Conservation (phyloP, 305 asterid genomes). For the Striga hermonthica region DNA sequence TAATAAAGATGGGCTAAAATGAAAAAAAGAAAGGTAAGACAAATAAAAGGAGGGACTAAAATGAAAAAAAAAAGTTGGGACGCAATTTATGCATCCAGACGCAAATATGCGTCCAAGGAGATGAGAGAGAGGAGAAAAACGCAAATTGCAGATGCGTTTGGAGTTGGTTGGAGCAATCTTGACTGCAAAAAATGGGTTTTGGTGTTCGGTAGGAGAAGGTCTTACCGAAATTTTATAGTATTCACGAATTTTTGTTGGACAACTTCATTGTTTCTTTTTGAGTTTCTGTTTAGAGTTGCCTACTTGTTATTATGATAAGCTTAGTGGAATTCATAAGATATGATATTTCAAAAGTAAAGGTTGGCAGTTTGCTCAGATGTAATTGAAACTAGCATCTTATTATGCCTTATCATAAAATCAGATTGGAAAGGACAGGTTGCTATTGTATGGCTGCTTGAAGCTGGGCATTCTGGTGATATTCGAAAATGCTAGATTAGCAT, state of each 20-base stretch:
- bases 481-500: constrained; percentile 1
- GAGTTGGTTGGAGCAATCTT: too few species aligned
- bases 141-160: too few species aligned
- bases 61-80: too few species aligned
- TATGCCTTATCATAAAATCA: neutral
- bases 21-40: too few species aligned
- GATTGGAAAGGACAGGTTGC: constrained; percentile 4
- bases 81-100: too few species aligned
- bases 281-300: constrained; percentile 7
- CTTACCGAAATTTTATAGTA: constrained; percentile 7
- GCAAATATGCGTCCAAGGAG: too few species aligned
- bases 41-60: too few species aligned
- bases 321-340: neutral
- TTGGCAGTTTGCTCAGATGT: constrained; percentile 15
- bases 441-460: neutral
- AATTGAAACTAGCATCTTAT: constrained; percentile 1
- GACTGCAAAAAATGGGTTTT: too few species aligned
- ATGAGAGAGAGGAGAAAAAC: too few species aligned
- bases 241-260: neutral
- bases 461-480: constrained; percentile 9
- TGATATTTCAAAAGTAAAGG: constrained; percentile 6
- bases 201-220: too few species aligned
- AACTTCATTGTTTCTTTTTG: constrained; percentile 1
- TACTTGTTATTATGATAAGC: constrained; percentile 14
- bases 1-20: too few species aligned